A percentile compares a stretch with the other conserved stretches of the same genome.
Evolutionary conservation across 495 filamentous ascomycete species (phyloP).

Genomic region (Aspergillus saccharolyticus): DNA sequence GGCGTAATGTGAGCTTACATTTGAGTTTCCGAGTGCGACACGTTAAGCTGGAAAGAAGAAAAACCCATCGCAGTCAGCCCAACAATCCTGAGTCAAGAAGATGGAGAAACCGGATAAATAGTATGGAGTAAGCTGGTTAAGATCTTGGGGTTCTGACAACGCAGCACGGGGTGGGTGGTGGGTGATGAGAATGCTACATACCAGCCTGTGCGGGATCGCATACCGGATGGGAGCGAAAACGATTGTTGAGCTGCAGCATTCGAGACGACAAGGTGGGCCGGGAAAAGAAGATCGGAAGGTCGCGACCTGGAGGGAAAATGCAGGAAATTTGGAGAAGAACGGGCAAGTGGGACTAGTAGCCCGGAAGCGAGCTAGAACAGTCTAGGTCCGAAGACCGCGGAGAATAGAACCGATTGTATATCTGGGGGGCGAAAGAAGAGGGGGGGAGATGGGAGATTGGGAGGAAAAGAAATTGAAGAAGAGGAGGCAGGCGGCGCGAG

Average conservation of each 20-base stretch:
- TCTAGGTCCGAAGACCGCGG: conserved; percentile 5
- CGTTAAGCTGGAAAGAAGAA: conserved; percentile 43
- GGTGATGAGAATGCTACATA: conserved; percentile 15
- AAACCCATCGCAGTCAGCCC: conserved; percentile 9
- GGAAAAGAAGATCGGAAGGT: conserved; percentile 8
- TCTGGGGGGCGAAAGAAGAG: conserved; percentile 1
- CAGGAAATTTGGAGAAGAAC: conserved; percentile 2
- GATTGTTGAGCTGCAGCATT: conserved; percentile 29
- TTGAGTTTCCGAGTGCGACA: conserved; percentile 61
- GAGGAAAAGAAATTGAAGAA: not conserved
- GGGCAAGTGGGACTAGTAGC: conserved; percentile 10
- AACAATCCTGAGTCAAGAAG: not conserved
- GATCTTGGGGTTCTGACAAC: not conserved
- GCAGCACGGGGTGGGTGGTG: not conserved
- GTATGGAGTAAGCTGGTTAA: not conserved
- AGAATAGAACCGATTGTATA: not conserved
- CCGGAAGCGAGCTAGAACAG: conserved; percentile 8
- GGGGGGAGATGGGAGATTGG: not conserved
- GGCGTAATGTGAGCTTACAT: conserved; percentile 32
- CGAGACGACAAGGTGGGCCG: conserved; percentile 14
- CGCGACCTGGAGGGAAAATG: not conserved
- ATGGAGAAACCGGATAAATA: not conserved
- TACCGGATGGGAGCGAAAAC: conserved; percentile 32
- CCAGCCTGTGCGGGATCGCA: conserved; percentile 52
- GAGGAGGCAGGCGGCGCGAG: not conserved